phyloP scores from a whole-genome alignment of 495 filamentous ascomycete species.

The Penicillium parvum region DNA sequence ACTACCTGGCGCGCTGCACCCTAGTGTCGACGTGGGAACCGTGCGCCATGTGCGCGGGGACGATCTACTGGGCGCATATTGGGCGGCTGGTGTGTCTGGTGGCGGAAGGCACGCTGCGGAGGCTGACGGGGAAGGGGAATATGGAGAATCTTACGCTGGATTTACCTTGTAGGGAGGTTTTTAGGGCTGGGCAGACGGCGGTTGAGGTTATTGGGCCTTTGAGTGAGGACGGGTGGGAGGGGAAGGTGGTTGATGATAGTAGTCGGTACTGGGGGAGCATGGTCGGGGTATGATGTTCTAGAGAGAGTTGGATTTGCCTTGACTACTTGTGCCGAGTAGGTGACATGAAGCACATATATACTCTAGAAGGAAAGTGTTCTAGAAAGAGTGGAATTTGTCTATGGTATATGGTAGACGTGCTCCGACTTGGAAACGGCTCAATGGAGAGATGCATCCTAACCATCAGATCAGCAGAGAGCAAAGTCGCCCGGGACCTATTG shows the following conservation, averaged over 20 bases:
- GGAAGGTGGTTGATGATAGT: conserved; percentile 40
- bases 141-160: conserved; percentile 51
- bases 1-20: conserved; percentile 47
- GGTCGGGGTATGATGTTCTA: not conserved
- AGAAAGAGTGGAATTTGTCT: too few relatives aligned
- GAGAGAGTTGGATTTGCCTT: too few relatives aligned
- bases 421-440: too few relatives aligned
- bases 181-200: conserved; percentile 40
- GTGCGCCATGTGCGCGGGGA: conserved; percentile 51
- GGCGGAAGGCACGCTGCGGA: conserved; percentile 42
- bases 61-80: conserved; percentile 52
- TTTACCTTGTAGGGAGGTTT: conserved; percentile 44
- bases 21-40: conserved; percentile 54
- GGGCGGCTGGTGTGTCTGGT: conserved; percentile 51
- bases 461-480: too few relatives aligned
- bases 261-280: conserved; percentile 41
- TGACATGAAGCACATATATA: too few relatives aligned
- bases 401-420: too few relatives aligned
- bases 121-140: conserved; percentile 44
- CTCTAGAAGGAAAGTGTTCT: too few relatives aligned
- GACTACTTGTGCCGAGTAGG: too few relatives aligned
- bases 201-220: conserved; percentile 47
- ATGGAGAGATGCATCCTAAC: too few relatives aligned
- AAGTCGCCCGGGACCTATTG: too few relatives aligned
- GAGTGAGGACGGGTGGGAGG: conserved; percentile 38